Base-by-base conservation (phyloP, 2,329 filamentous ascomycete species). In the Colletotrichum orchidophilum region DNA sequence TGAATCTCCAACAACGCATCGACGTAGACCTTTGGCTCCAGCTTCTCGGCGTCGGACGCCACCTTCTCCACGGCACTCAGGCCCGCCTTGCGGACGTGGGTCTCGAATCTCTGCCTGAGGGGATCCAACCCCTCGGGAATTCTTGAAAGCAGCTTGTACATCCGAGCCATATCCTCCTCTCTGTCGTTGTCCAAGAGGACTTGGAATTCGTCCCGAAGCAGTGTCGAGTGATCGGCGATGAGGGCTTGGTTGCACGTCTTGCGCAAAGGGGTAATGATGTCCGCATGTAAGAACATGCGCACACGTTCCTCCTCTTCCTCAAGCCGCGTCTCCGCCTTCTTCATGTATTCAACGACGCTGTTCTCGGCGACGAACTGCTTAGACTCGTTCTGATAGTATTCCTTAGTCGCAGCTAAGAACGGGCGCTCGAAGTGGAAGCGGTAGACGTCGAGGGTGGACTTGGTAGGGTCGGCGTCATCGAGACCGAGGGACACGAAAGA, bases 291-390 rank as follows among this genome's bases (percentile, higher is more conserved):
- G 78, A 97, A 99, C 78, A 98, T 90, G 74, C 91, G 91, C 11
- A 99, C 96, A 29, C 96, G 94, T 79, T 96, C 94, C 83, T 97
- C 96, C 82, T 99, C 96, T 82, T 99, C 96, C 8, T 94, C 90
- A 72, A 99, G 84, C 35, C 96, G 92, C 52, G 90, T 84, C 83
- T 98, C 96, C 0, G 96, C 97, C 88, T 99, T 99, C 87, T 98
- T 98, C 96, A 99, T 98, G 83, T 98, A 99, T 79, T 99, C 96
- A 39, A 99, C 95, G 4, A 99, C 95, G 74, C 93, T 97, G 80
- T 99, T 99, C 81, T 98, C 96, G 12, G 95, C 94, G 39, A 99
- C 91, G 79, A 99, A 99, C 74, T 95, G 93, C 77, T 94, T 94
- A 24, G 96, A 98, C 81, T 99, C 97, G 55, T 93, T 91, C 76